Evolutionary conservation across 176 grass and related monocot species (phyloP), one percentile per base, ranked within the genome.

Genomic region (Musa itinerans): DNA sequence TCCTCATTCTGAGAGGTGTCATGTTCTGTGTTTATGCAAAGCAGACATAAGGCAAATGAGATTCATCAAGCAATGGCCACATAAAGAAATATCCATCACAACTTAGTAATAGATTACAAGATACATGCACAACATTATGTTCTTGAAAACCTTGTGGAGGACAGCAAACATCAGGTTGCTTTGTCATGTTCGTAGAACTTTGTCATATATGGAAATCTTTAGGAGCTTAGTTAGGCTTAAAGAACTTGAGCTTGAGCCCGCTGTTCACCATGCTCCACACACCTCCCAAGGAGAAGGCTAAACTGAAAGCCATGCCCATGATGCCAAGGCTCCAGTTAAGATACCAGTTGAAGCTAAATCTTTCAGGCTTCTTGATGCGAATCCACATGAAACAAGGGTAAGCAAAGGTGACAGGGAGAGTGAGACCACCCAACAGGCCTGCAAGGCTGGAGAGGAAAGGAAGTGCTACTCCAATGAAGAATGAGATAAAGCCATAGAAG

Each of bases 361-460:
- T 87, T 55, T 91, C 79, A 4, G 94, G 94, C 67, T 98, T 98
- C 88, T 98, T 98, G 73, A 98, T 83, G 27, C 83, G 68, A 53
- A 98, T 91, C 94, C 94, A 98, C 94, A 98, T 98, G 82, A 98
- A 98, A 74, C 90, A 98, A 0, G 94, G 94, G 59, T 98, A 98
- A 9, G 94, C 90, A 68, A 98, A 93, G 19, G 94, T 98, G 20
- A 98, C 94, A 0, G 94, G 94, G 15, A 98, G 78, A 0, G 90
- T 98, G 10, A 98, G 74, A 21, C 94, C 94, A 0, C 94, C 94
- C 54, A 98, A 63, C 16, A 98, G 67, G 53, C 94, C 90, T 0
- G 94, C 94, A 1, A 98, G 84, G 82, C 94, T 98, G 52, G 94
- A 93, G 19, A 98, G 90, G 63, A 98, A 98, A 0, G 94, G 94